Evolutionary conservation across 306 rosid species (phyloP), one percentile per base, ranked within the genome.

Genomic region (Datisca glomerata): DNA sequence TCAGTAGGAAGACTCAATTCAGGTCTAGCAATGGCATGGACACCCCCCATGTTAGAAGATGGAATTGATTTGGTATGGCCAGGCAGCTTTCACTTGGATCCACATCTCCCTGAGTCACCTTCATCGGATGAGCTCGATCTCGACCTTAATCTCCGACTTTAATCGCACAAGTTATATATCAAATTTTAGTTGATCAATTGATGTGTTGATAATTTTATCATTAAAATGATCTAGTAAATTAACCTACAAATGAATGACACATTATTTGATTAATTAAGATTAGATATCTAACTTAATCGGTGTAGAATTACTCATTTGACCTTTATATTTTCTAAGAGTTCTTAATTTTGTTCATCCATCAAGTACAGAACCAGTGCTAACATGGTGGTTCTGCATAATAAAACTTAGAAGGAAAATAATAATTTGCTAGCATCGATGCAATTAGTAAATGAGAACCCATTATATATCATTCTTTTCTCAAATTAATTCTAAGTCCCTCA

Each of bases 61-160:
- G 69, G 64, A 46, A 47, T 43, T 36, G 68, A 73, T 59, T 49
- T 52, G 59, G 71, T 64, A 37, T 91, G 98, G 96, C 98, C 96
- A 2, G 98, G 98, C 0, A 91, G 98, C 81, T 91, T 84, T 39
- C 84, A 67, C 6, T 55, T 80, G 57, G 63, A 69, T 61, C 58
- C 64, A 7, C 59, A 54, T 32, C 56, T 62, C 45, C 63, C 69
- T 6, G 55, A 68, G 53, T 64, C 71, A 2, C 65, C 59, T 1
- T 3, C 7, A 24, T 59, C 64, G 33, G 79, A 71, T 32, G 45
- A 70, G 47, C 58, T 55, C 66, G 68, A 70, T 62, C 71, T 89
- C 47, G 95, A 89, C 64, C 63, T 89, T 56, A 73, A 78, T 61
- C 98, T 89, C 51, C 68, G 74, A 54, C 91, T 89, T 24, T 89